A percentile compares a stretch with the other conserved stretches of the same genome.
Conservation (phyloP, 768 basidiomycete genomes). For the Lentinula sp. region DNA sequence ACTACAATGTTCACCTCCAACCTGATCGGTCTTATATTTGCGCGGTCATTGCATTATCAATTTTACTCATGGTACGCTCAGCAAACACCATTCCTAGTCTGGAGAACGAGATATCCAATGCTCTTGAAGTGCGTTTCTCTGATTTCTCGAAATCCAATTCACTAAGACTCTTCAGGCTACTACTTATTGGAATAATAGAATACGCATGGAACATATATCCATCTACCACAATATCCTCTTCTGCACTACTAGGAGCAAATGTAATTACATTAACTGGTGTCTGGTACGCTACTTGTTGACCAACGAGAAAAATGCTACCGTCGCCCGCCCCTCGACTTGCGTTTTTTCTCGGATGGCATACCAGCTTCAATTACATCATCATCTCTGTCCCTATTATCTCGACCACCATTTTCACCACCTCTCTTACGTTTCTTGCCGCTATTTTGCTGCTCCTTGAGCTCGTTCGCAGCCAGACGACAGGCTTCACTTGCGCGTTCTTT, state of each 20-base stretch:
- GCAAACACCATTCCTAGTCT: slow-evolving; percentile 79
- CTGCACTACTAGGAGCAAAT: slow-evolving; percentile 21
- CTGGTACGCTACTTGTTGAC: slow-evolving; percentile 19
- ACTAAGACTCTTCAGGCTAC: slow-evolving; percentile 36
- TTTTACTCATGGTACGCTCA: slow-evolving; percentile 98
- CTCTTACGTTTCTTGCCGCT: slow-evolving; percentile 57
- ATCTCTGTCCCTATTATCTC: slow-evolving; percentile 85
- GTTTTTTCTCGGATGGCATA: slow-evolving; percentile 60
- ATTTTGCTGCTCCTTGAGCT: slow-evolving; percentile 44
- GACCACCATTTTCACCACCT: slow-evolving; percentile 58
- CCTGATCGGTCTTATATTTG: slow-evolving; percentile 85
- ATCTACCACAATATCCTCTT: slow-evolving; percentile 64
- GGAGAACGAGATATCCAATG: slow-evolving; percentile 63
- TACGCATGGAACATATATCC: slow-evolving; percentile 89
- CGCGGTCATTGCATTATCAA: slow-evolving; percentile 94
- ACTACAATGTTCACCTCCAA: slow-evolving; percentile 89
- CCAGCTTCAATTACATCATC: slow-evolving; percentile 92
- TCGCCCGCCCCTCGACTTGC: slow-evolving; percentile 36
- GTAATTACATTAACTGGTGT: slow-evolving; percentile 22
- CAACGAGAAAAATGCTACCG: slow-evolving; percentile 10
- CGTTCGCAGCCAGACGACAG: slow-evolving; percentile 21
- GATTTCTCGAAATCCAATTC: slow-evolving; percentile 6
- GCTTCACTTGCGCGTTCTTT: slow-evolving; percentile 90
- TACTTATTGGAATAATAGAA: slow-evolving; percentile 59
- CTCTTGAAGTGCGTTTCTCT: slow-evolving; percentile 42